Evolutionary conservation across 176 grass and related monocot species (phyloP).

Genomic region (Tillandsia fasciculata): DNA sequence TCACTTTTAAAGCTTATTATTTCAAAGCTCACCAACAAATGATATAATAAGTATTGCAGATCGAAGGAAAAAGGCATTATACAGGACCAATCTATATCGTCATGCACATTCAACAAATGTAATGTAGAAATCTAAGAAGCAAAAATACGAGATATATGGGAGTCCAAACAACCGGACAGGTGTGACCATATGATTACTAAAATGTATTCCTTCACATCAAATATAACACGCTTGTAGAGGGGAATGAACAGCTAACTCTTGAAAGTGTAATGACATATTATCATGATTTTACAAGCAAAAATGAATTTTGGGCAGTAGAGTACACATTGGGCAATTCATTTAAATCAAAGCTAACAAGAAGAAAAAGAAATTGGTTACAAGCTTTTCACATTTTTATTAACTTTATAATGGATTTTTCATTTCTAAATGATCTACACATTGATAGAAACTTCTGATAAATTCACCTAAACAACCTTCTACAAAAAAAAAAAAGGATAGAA

Average conservation of each 20-base stretch:
- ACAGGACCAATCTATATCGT: not conserved
- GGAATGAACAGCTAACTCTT: not conserved
- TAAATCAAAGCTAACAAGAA: no score
- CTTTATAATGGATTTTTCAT: not conserved
- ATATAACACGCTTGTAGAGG: not conserved
- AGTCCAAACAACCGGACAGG: no score
- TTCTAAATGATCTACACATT: not conserved
- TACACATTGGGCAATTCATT: no score
- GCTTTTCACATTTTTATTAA: no score
- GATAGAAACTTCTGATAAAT: not conserved
- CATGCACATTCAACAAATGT: no score
- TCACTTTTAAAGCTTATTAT: not conserved
- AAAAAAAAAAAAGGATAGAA: constrained; percentile 22
- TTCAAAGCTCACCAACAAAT: not conserved
- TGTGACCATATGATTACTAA: not conserved
- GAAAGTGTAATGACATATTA: no score
- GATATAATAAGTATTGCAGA: not conserved
- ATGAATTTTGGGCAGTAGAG: no score
- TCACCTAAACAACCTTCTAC: not conserved
- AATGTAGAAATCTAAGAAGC: no score
- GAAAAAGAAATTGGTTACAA: not conserved
- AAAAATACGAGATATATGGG: no score
- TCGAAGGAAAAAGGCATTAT: not conserved
- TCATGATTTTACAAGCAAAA: no score
- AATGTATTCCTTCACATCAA: not conserved